phyloP scores from a whole-genome alignment of 352 stramenopile species.

The Ophiocytium majus region DNA sequence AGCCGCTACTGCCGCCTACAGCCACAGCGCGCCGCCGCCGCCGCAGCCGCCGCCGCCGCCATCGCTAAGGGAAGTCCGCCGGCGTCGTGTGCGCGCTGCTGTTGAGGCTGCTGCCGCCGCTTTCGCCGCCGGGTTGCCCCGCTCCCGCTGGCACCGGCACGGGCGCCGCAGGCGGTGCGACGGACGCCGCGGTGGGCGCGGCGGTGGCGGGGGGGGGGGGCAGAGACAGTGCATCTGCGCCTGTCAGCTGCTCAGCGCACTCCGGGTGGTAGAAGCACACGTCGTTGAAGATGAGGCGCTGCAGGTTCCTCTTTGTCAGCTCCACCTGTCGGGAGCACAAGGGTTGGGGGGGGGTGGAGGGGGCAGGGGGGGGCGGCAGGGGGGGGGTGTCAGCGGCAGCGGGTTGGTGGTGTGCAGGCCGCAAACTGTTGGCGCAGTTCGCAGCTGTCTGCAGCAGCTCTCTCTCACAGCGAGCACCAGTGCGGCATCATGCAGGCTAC shows the following conservation, averaged over 20 bases:
- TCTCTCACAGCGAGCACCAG: no score
- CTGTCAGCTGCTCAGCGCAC: conserved; percentile 28
- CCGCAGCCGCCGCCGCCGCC: no score
- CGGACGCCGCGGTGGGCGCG: no score
- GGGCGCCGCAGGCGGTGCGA: no score
- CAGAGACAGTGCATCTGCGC: neutral
- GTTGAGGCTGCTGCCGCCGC: neutral
- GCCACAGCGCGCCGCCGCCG: no score
- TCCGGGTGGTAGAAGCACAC: conserved; percentile 80
- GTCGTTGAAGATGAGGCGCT: conserved; percentile 84
- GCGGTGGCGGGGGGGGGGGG: neutral
- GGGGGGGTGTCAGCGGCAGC: neutral
- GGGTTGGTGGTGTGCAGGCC: neutral
- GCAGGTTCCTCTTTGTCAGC: conserved; percentile 79
- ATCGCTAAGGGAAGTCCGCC: neutral
- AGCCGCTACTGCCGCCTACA: no score
- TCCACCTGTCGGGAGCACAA: conserved; percentile 63
- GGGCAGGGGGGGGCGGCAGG: neutral
- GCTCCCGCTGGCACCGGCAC: no score
- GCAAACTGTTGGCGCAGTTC: no score
- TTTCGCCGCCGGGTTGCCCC: no score
- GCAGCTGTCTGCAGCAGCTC: no score
- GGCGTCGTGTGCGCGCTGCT: neutral
- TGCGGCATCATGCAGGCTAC: no score
- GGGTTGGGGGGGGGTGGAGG: neutral